Evolutionary conservation across 2,329 filamentous ascomycete species (phyloP).

Genomic region (Fusarium sp.): DNA sequence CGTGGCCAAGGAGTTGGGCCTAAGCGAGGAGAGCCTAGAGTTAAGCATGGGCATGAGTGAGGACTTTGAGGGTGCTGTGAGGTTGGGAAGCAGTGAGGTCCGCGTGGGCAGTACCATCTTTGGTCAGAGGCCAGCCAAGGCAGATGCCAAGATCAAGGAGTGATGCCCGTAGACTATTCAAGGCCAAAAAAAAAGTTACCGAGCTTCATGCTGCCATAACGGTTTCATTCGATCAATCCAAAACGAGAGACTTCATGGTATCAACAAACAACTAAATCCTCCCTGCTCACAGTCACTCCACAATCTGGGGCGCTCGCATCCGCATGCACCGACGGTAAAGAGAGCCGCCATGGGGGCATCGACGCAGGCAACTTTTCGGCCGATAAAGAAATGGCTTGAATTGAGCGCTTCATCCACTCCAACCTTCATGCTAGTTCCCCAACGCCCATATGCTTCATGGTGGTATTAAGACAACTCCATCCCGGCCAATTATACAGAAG

Average conservation of each 20-base stretch:
- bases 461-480: slow-evolving; percentile 42
- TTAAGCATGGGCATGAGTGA: slow-evolving; percentile 99
- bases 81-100: slow-evolving; percentile 87
- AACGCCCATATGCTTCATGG: slow-evolving; percentile 49
- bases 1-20: slow-evolving; percentile 64
- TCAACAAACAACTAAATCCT: slow-evolving; percentile 39
- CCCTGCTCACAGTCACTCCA: slow-evolving; percentile 29
- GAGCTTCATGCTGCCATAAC: slow-evolving; percentile 2
- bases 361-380: slow-evolving; percentile 30
- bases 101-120: slow-evolving; percentile 95
- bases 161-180: slow-evolving; percentile 38
- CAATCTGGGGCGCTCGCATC: slow-evolving; percentile 12
- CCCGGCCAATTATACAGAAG: slow-evolving; percentile 39
- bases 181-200: slow-evolving; percentile 2
- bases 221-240: slow-evolving; percentile 33
- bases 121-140: slow-evolving; percentile 81
- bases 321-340: slow-evolving; percentile 12
- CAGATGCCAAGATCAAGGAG: slow-evolving; percentile 76
- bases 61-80: slow-evolving; percentile 91
- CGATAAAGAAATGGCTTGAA: slow-evolving; percentile 32
- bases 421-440: slow-evolving; percentile 40
- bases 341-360: slow-evolving; percentile 14
- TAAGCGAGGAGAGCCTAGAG: slow-evolving; percentile 71
- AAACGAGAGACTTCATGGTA: slow-evolving; percentile 38
- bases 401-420: slow-evolving; percentile 36